phyloP scores from a whole-genome alignment of 2,329 filamentous ascomycete species.

The Didymellaceae sp. region DNA sequence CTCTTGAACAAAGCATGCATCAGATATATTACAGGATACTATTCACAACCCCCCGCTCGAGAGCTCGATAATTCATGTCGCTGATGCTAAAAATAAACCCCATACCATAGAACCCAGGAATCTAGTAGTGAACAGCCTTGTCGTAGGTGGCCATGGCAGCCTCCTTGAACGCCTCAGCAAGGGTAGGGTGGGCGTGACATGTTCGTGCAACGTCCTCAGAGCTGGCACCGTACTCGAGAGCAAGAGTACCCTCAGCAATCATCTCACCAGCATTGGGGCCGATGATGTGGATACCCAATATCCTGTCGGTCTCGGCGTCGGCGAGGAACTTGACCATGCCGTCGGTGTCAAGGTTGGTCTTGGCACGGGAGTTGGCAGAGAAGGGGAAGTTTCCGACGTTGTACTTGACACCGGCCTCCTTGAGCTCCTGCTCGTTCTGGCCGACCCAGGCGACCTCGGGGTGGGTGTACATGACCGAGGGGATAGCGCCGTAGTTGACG shows the following conservation, averaged over 20 bases:
- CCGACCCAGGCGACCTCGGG: constrained; percentile 99
- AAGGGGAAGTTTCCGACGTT: constrained; percentile 95
- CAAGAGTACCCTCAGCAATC: constrained; percentile 96
- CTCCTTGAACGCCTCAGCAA: constrained; percentile 99
- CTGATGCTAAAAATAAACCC: constrained; percentile 43
- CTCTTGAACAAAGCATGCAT: constrained; percentile 38
- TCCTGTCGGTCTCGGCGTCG: constrained; percentile 93
- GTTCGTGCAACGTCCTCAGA: constrained; percentile 77
- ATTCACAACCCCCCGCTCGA: constrained; percentile 49
- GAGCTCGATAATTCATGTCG: constrained; percentile 43
- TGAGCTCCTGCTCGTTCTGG: constrained; percentile 95
- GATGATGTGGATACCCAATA: constrained; percentile 95
- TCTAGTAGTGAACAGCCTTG: constrained; percentile 91
- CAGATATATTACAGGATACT: constrained; percentile 49
- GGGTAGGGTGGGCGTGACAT: constrained; percentile 93
- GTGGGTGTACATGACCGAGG: constrained; percentile 99
- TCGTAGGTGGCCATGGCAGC: constrained; percentile 96
- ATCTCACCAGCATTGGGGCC: constrained; percentile 97
- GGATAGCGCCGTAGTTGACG: constrained; percentile 98
- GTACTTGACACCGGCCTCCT: constrained; percentile 88
- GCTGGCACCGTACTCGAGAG: constrained; percentile 94
- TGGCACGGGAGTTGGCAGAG: constrained; percentile 96
- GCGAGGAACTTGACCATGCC: constrained; percentile 97
- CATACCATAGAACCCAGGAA: constrained; percentile 33
- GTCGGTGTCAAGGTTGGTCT: constrained; percentile 97